A percentile compares a stretch with the other conserved stretches of the same genome.
phyloP scores from a whole-genome alignment of 1,284 basidiomycete genomes.

The Chalciporus sp. region DNA sequence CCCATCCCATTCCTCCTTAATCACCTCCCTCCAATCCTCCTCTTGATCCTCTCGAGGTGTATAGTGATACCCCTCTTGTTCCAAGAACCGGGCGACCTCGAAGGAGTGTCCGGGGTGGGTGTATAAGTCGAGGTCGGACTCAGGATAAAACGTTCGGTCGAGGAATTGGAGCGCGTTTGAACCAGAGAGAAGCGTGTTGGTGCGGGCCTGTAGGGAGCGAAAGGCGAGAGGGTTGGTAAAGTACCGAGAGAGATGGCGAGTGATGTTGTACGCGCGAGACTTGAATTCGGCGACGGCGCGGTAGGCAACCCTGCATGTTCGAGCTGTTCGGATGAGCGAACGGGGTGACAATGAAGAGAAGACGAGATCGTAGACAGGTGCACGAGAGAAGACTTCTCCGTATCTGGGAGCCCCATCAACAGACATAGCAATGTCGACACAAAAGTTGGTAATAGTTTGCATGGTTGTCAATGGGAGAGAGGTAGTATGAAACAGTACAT shows the following conservation, averaged over 20 bases:
- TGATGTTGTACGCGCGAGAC: constrained; percentile 27
- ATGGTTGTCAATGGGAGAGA: not conserved
- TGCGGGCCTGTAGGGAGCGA: constrained; percentile 45
- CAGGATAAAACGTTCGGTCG: constrained; percentile 43
- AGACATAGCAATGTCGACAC: constrained; percentile 3
- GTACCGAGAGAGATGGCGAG: constrained; percentile 26
- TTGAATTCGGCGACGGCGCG: constrained; percentile 11
- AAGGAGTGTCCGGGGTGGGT: constrained; percentile 30
- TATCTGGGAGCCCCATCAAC: not conserved
- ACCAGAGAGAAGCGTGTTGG: constrained; percentile 49
- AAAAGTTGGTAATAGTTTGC: not conserved
- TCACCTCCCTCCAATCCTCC: constrained; percentile 14
- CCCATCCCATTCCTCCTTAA: constrained; percentile 20
- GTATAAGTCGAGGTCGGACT: constrained; percentile 53
- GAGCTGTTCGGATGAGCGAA: constrained; percentile 15
- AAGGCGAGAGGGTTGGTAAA: constrained; percentile 39
- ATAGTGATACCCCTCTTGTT: constrained; percentile 34
- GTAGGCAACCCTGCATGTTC: constrained; percentile 17
- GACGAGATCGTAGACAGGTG: constrained; percentile 25
- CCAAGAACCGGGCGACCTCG: constrained; percentile 33
- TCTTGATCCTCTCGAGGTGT: constrained; percentile 3
- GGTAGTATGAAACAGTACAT: no score
- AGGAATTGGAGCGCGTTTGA: constrained; percentile 54
- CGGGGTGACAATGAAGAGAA: constrained; percentile 20
- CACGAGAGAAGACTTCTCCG: constrained; percentile 11